Evolutionary conservation across 116 monocot species (phyloP).

Genomic region (Cymodocea nodosa): DNA sequence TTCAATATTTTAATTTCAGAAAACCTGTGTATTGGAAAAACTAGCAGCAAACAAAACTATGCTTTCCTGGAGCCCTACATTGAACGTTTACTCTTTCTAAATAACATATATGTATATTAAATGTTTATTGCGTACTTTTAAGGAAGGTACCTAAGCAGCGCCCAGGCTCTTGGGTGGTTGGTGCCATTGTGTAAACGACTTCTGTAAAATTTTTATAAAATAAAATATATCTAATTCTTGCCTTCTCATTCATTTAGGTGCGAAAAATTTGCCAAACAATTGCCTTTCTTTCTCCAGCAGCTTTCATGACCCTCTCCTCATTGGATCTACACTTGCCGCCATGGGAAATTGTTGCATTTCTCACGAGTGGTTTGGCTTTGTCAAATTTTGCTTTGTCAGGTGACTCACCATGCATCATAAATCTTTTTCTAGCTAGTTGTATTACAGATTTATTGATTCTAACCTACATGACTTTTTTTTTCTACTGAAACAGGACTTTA

Average conservation of each 20-base stretch:
- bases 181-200: no score
- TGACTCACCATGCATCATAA: constrained; percentile 4
- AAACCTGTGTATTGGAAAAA: no score
- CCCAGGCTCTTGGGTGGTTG: no score
- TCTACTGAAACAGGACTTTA: constrained; percentile 56
- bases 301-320: constrained; percentile 92
- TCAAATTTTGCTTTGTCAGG: constrained; percentile 96
- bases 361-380: constrained; percentile 76
- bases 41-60: no score
- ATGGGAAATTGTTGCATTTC: constrained; percentile 80
- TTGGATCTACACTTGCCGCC: constrained; percentile 78
- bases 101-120: no score
- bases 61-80: no score
- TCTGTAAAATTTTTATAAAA: no score
- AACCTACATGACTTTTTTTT: background rate
- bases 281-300: constrained; percentile 89
- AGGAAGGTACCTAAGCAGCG: no score
- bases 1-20: no score
- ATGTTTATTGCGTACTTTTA: no score
- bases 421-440: background rate
- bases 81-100: no score
- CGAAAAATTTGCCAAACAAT: constrained; percentile 97
- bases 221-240: background rate
- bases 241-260: constrained; percentile 39
- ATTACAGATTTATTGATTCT: background rate